These are phyloP conservation scores for Lactarius pseudohatsudake DNA, from an alignment of 768 basidiomycete genomes.

Conservation along the genomic window DNA sequence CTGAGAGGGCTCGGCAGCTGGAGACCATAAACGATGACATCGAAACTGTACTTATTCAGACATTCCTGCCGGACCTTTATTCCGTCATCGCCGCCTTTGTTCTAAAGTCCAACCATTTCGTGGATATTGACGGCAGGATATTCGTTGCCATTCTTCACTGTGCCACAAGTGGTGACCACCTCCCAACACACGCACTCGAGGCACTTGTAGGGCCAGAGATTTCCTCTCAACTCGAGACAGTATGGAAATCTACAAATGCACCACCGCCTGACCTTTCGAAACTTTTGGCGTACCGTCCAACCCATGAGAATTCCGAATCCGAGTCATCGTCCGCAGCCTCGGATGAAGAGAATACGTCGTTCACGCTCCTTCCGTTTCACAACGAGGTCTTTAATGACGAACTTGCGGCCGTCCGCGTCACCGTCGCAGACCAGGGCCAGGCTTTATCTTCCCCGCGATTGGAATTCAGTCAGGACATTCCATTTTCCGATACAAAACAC, in stretches of 20 bases:
- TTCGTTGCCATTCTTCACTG: conserved; percentile 48
- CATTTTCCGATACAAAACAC: conserved; percentile 53
- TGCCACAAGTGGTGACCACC: conserved; percentile 32
- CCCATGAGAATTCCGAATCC: not conserved
- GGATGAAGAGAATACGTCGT: not conserved
- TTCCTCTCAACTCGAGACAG: conserved; percentile 28
- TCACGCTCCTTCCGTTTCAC: conserved; percentile 40
- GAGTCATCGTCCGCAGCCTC: conserved; percentile 28
- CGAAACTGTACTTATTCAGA: conserved; percentile 34
- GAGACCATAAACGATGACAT: conserved; percentile 36
- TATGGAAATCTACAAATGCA: conserved; percentile 32
- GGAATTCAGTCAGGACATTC: conserved; percentile 41
- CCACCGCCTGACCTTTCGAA: conserved; percentile 33
- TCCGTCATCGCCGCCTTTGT: conserved; percentile 31
- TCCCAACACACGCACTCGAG: conserved; percentile 19
- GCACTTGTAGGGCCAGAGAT: conserved; percentile 37
- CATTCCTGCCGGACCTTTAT: conserved; percentile 46
- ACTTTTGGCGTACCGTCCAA: conserved; percentile 28
- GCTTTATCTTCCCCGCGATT: conserved; percentile 31
- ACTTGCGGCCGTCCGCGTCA: conserved; percentile 39
- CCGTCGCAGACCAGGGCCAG: conserved; percentile 30
- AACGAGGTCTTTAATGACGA: conserved; percentile 44
- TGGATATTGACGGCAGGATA: conserved; percentile 57
- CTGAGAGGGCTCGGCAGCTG: conserved; percentile 27
- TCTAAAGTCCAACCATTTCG: conserved; percentile 31